Percentiles rank a stretch among this genome's conserved stretches.
These are phyloP conservation scores for Picochlorum sp. DNA, from an alignment of 139 green algal genomes.

Conservation along the genomic window DNA sequence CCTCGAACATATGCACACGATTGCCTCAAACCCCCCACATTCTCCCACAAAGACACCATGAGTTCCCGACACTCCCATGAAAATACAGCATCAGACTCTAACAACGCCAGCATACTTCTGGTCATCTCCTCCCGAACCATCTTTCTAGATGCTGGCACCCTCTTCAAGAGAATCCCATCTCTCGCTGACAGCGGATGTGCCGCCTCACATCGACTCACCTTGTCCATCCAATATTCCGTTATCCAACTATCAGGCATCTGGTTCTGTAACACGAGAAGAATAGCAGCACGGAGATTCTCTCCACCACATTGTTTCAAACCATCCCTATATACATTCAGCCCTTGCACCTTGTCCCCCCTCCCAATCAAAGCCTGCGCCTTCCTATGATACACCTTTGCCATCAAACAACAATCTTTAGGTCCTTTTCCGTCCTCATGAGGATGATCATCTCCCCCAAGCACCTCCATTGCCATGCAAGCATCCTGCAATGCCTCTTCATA, in stretches of 20 bases:
- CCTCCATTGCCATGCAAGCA: constrained; percentile 10
- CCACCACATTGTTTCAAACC: constrained; percentile 6
- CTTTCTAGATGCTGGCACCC: constrained; percentile 12
- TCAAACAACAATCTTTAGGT: background rate
- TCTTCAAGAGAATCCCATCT: constrained; percentile 31
- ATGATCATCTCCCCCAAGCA: background rate
- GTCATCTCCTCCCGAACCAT: constrained; percentile 8
- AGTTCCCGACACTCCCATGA: background rate
- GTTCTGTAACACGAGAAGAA: constrained; percentile 11
- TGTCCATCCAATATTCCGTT: constrained; percentile 19
- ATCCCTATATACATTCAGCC: constrained; percentile 9
- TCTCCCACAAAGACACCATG: background rate
- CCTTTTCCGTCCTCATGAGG: background rate
- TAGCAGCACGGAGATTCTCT: constrained; percentile 13
- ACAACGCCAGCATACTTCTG: background rate
- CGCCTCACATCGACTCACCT: constrained; percentile 13
- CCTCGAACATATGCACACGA: constrained; percentile 14
- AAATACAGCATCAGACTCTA: background rate
- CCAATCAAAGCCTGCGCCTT: constrained; percentile 16
- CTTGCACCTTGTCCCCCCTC: constrained; percentile 6
- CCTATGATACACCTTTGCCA: constrained; percentile 24
- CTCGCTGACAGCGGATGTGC: constrained; percentile 25
- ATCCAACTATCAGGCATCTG: constrained; percentile 18
- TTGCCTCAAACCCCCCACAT: constrained; percentile 1
- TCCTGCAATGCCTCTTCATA: constrained; percentile 12